A percentile compares a stretch with the other conserved stretches of the same genome.
Conservation (phyloP, 1,284 basidiomycete species). For the Coriolopsis trogii region DNA sequence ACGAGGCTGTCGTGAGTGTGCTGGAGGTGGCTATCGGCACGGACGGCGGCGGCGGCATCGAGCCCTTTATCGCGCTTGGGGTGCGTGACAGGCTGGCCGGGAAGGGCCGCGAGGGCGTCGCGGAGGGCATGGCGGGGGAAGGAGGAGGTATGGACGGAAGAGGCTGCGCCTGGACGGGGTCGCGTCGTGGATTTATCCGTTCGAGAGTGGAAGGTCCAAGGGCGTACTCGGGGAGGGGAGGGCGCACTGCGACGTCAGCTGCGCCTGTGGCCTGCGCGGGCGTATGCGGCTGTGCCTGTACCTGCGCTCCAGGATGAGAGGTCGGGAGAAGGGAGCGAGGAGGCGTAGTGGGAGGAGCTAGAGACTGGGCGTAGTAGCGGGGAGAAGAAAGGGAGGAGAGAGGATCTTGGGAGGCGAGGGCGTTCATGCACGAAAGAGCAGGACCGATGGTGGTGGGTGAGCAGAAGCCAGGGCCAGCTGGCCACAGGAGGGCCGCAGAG, state of each 20-base stretch:
- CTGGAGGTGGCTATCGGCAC: slow-evolving; percentile 2
- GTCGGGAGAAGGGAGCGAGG: not conserved
- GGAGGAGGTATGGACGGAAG: not conserved
- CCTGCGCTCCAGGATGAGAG: not conserved
- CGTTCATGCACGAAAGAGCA: no score
- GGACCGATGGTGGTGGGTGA: slow-evolving; percentile 4
- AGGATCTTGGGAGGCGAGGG: not conserved
- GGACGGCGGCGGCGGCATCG: slow-evolving; percentile 4
- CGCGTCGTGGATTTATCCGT: slow-evolving; percentile 13
- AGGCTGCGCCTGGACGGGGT: slow-evolving; percentile 3
- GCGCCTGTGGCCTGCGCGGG: slow-evolving; percentile 3
- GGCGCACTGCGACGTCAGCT: slow-evolving; percentile 1
- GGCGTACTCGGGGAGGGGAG: slow-evolving; percentile 7
- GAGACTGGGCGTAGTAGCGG: not conserved
- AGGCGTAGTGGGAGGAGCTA: not conserved
- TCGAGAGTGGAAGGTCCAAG: slow-evolving; percentile 10
- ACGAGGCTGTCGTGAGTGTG: not conserved
- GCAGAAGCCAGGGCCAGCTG: slow-evolving; percentile 3
- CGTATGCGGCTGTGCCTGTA: not conserved
- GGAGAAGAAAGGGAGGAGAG: not conserved
- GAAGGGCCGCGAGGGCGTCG: slow-evolving; percentile 1
- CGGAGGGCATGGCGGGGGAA: slow-evolving; percentile 8
- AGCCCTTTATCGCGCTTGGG: not conserved
- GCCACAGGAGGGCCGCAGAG: slow-evolving; percentile 14
- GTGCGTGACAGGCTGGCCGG: not conserved